Evolutionary conservation across 176 grass and related monocot species (phyloP).

Genomic region (Raddia distichophylla): DNA sequence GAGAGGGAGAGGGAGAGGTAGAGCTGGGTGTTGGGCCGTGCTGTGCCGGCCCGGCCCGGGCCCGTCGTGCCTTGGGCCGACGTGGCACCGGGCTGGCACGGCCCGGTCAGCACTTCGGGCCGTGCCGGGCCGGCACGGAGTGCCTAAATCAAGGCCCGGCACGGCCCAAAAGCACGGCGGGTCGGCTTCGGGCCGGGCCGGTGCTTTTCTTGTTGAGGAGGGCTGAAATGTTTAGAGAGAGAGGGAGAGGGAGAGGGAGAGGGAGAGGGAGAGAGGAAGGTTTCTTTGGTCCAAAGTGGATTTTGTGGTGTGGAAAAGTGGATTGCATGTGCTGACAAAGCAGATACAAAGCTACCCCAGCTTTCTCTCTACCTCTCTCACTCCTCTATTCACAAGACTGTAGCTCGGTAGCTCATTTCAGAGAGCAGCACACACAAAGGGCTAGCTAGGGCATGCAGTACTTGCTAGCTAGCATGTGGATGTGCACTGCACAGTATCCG

Average conservation of each 20-base stretch:
- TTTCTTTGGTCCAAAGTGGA: constrained; percentile 56
- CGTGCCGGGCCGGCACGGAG: too few species aligned
- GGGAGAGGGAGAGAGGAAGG: too few species aligned
- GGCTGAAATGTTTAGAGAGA: constrained; percentile 33
- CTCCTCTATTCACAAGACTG: constrained; percentile 10
- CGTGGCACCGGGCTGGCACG: too few species aligned
- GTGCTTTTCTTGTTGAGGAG: constrained; percentile 86
- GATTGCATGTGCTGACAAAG: constrained; percentile 68
- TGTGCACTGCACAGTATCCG: constrained; percentile 35
- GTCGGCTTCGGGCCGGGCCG: too few species aligned
- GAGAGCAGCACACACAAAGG: constrained; percentile 27
- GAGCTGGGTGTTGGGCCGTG: too few species aligned
- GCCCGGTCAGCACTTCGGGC: too few species aligned
- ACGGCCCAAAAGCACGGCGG: too few species aligned
- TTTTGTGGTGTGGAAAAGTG: constrained; percentile 68
- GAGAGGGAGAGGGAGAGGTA: neutral
- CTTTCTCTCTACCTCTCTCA: constrained; percentile 40
- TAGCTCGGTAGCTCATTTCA: constrained; percentile 24
- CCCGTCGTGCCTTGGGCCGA: too few species aligned
- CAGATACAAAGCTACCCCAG: constrained; percentile 51
- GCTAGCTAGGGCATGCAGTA: neutral
- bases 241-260: neutral
- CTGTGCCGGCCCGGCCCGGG: too few species aligned
- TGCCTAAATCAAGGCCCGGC: too few species aligned
- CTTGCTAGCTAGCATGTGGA: neutral